These are phyloP conservation scores for Populus ilicifolia DNA, from an alignment of 345 rosid genomes.

Conservation along the genomic window DNA sequence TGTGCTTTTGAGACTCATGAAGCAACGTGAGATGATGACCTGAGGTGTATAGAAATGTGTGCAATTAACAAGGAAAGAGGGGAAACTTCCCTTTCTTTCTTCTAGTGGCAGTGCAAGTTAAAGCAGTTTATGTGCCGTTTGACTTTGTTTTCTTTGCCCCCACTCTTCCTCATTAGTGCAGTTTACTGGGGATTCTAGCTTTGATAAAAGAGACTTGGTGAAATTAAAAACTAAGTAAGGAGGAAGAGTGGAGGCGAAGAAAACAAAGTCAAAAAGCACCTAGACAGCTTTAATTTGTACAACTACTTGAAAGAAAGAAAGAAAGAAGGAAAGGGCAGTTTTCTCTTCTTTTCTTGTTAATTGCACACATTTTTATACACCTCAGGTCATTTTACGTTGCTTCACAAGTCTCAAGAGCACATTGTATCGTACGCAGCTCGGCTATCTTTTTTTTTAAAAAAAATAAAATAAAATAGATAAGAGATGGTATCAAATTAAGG, in stretches of 20 bases:
- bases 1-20: neutral
- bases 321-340: neutral
- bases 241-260: neutral
- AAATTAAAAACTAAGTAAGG: neutral
- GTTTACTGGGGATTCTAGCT: too few species aligned
- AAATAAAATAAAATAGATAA: too few species aligned
- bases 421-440: neutral
- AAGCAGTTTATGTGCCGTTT: neutral
- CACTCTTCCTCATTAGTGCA: neutral
- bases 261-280: neutral
- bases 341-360: conserved; percentile 19
- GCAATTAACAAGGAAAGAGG: conserved; percentile 20
- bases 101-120: neutral
- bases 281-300: neutral
- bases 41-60: conserved; percentile 3
- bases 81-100: conserved; percentile 5
- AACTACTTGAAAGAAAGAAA: neutral
- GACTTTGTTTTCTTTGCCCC: neutral
- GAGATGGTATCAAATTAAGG: too few species aligned
- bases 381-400: neutral
- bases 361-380: conserved; percentile 12
- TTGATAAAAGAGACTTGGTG: too few species aligned
- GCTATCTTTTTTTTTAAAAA: too few species aligned
- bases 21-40: neutral
- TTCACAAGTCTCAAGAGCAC: neutral